Conservation (phyloP, 164 flowering plant genomes). For the Aristolochia contorta region DNA sequence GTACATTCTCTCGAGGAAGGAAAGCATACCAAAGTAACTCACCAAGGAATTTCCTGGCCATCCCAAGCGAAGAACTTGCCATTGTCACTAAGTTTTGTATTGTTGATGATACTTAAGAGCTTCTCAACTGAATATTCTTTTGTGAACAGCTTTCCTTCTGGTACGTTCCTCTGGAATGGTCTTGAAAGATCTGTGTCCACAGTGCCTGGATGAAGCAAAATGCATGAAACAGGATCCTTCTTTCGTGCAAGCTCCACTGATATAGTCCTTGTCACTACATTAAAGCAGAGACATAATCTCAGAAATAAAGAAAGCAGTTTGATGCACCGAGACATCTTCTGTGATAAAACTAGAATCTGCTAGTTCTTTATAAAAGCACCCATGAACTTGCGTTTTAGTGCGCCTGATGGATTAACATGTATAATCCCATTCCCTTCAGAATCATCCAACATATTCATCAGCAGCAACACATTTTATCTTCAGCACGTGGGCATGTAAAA, state of each 20-base stretch:
- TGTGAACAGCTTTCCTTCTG: conserved; percentile 75
- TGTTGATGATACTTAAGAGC: conserved; percentile 62
- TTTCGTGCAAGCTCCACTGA: conserved; percentile 72
- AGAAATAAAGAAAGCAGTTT: not conserved
- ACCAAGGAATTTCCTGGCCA: conserved; percentile 95
- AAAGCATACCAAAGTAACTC: conserved; percentile 2
- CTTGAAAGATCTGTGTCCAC: conserved; percentile 89
- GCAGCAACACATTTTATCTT: too few relatives aligned
- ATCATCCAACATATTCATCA: too few relatives aligned
- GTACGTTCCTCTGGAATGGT: conserved; percentile 88
- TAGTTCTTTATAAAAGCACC: too few relatives aligned
- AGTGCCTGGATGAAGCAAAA: conserved; percentile 87
- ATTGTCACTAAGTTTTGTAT: conserved; percentile 51
- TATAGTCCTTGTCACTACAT: conserved; percentile 70
- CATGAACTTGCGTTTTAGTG: too few relatives aligned
- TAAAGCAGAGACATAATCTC: not conserved
- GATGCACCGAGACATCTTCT: too few relatives aligned
- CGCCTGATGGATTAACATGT: too few relatives aligned
- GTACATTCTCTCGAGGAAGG: too few relatives aligned
- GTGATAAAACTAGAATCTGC: too few relatives aligned
- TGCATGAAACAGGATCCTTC: conserved; percentile 78
- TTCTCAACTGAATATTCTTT: conserved; percentile 81
- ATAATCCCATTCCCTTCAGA: too few relatives aligned
- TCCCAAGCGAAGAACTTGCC: conserved; percentile 99
- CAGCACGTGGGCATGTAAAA: too few relatives aligned